phyloP scores from a whole-genome alignment of 768 basidiomycete species.

The Imleria badia region DNA sequence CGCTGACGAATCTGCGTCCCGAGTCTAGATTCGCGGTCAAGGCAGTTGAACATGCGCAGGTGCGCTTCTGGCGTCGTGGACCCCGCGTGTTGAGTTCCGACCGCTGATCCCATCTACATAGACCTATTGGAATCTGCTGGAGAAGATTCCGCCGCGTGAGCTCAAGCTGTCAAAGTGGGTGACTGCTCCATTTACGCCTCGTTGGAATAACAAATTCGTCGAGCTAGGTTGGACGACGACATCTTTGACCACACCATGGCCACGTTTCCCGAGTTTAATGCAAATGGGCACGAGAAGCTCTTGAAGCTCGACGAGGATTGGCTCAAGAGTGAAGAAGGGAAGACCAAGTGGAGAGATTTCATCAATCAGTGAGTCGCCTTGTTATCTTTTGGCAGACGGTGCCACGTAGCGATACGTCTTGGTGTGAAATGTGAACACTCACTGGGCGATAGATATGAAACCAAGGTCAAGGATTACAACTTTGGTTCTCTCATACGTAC shows the following conservation, averaged over 20 bases:
- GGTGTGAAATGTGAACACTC: conserved; percentile 7
- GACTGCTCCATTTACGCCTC: conserved; percentile 1
- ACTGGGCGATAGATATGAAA: conserved; percentile 65
- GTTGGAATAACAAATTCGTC: conserved; percentile 14
- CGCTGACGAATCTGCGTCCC: conserved; percentile 11
- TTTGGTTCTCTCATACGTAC: conserved; percentile 93
- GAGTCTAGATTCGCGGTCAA: conserved; percentile 54
- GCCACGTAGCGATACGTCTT: conserved; percentile 5
- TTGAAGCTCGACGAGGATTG: conserved; percentile 79
- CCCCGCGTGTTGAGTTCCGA: conserved; percentile 6
- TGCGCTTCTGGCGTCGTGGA: conserved; percentile 33
- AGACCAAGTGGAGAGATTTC: conserved; percentile 89
- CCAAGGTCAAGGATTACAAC: conserved; percentile 90
- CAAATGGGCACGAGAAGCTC: conserved; percentile 47
- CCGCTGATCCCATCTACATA: conserved; percentile 35
- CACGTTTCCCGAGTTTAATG: conserved; percentile 78
- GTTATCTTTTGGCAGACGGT: neutral
- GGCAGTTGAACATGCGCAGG: conserved; percentile 96
- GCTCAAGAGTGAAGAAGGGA: conserved; percentile 87
- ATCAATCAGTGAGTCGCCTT: conserved; percentile 58
- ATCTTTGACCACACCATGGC: conserved; percentile 75
- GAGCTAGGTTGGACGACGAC: conserved; percentile 80
- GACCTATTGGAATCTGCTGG: conserved; percentile 95
- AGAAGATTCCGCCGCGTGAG: conserved; percentile 71
- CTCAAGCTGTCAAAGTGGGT: conserved; percentile 82